These are phyloP conservation scores for Blastocystis sp. DNA, from an alignment of 352 stramenopile genomes.

Conservation along the genomic window DNA sequence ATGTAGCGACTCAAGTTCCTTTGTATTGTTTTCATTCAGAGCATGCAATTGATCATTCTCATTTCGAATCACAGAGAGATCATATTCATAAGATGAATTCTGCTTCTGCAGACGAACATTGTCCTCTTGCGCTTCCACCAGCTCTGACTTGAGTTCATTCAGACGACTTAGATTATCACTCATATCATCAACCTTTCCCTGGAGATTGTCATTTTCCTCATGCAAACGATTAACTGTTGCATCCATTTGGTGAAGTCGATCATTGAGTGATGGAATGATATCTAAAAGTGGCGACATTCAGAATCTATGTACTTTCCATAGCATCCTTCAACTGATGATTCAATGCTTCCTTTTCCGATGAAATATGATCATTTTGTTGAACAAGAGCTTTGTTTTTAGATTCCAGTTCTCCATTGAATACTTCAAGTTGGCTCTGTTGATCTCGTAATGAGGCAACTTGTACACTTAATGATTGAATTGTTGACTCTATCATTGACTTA, in stretches of 20 bases:
- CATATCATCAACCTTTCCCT: constrained; percentile 26
- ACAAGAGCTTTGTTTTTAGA: neutral
- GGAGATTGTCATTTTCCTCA: neutral
- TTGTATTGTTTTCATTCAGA: neutral
- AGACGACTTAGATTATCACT: neutral
- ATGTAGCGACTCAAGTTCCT: neutral
- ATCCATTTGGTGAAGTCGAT: neutral
- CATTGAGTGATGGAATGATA: neutral
- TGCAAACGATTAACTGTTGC: neutral
- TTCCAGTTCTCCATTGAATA: neutral
- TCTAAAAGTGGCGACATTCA: neutral
- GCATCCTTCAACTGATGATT: constrained; percentile 17
- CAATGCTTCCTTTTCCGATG: neutral
- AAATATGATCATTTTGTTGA: neutral
- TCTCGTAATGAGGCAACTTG: constrained; percentile 5
- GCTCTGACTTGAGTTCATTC: neutral
- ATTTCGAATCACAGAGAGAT: neutral
- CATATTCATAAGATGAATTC: constrained; percentile 42
- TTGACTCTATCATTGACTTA: neutral
- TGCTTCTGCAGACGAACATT: constrained; percentile 32
- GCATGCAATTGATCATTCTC: neutral
- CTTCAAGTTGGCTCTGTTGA: neutral
- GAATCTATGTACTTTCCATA: neutral
- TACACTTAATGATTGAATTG: neutral
- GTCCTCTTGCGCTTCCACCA: neutral